Conservation (phyloP, 495 filamentous ascomycete genomes). For the Lophium mytilinum region DNA sequence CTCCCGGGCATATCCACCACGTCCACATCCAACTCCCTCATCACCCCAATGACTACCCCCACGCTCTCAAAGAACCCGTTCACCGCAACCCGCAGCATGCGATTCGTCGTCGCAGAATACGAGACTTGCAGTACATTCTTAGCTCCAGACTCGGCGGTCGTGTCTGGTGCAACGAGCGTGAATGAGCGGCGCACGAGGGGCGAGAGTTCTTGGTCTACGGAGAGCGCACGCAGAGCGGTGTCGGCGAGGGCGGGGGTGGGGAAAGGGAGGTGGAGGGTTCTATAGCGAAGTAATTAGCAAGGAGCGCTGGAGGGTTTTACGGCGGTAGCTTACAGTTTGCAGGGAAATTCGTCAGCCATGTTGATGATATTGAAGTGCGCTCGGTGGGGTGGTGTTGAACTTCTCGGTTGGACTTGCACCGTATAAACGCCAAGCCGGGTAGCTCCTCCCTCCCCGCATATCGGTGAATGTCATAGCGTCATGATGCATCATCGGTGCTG, state of each 20-base stretch:
- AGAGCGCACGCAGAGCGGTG: slow-evolving; percentile 64
- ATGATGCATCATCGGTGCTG: slow-evolving; percentile 2
- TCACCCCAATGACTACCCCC: slow-evolving; percentile 71
- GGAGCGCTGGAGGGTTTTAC: background rate
- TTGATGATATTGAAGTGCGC: background rate
- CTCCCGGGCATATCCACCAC: slow-evolving; percentile 45
- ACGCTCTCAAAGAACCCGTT: slow-evolving; percentile 97
- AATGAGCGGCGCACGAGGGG: slow-evolving; percentile 68
- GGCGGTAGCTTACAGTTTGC: slow-evolving; percentile 51
- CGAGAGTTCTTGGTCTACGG: slow-evolving; percentile 85
- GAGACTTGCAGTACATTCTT: slow-evolving; percentile 59
- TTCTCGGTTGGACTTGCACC: background rate
- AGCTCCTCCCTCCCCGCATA: background rate
- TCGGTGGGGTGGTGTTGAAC: background rate
- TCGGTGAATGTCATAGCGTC: slow-evolving; percentile 4
- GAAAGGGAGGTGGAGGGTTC: slow-evolving; percentile 73
- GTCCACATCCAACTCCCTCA: slow-evolving; percentile 85
- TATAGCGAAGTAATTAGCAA: slow-evolving; percentile 29
- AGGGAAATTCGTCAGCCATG: slow-evolving; percentile 49
- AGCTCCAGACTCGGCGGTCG: slow-evolving; percentile 29
- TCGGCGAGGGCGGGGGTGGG: slow-evolving; percentile 72
- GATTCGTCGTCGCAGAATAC: slow-evolving; percentile 85
- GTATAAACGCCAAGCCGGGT: background rate
- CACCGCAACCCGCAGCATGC: slow-evolving; percentile 93
- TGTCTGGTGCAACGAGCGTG: slow-evolving; percentile 40